Base-by-base conservation (phyloP, 257 asterid species). In the Thymus quinquecostatus region DNA sequence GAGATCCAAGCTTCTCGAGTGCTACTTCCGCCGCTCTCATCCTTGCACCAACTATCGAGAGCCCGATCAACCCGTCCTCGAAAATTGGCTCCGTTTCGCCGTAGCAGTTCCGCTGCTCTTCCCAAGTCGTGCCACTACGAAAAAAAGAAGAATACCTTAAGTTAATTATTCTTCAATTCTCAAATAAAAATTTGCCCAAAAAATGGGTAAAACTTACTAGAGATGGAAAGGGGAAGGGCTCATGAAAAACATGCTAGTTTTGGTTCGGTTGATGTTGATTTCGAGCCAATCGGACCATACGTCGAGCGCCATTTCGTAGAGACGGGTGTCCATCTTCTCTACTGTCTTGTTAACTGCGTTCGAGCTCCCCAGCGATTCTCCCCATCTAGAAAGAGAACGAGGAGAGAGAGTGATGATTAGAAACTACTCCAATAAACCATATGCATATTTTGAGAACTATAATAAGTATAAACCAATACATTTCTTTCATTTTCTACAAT, bases 271-370 rank as follows among this genome's bases (percentile, higher is more conserved):
- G 63, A 89, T 61, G 45, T 89, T 84, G 47, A 85, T 55, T 72
- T 86, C 90, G 67, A 86, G 51, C 96, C 96, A 89, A n/a, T 89
- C 88, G 0, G 88, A 80, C 93, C 96, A 86, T 7, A 87, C 83
- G 69, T 75, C 83, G 30, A 89, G 72, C 5, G 86, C 93, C 88
- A 86, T 83, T 68, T 83, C 88, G n/a, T 85, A 89, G 66, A 82
- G 60, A 0, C 76, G 78, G 30, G 2, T 1, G 64, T 4, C 51
- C 78, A 66, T 77, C 27, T 66, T 40, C 2, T 43, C 50, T 3
- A 85, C 80, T 10, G 78, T 81, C 63, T 82, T 75, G 82, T 83
- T 75, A 14, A 82, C 72, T 32, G 86, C 83, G 9, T 85, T 83
- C 0, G 85, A 41, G 54, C 70, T 72, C 45, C 72, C 83, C 21